phyloP scores from a whole-genome alignment of 75 land plant genomes.

The Azolla pinnata region DNA sequence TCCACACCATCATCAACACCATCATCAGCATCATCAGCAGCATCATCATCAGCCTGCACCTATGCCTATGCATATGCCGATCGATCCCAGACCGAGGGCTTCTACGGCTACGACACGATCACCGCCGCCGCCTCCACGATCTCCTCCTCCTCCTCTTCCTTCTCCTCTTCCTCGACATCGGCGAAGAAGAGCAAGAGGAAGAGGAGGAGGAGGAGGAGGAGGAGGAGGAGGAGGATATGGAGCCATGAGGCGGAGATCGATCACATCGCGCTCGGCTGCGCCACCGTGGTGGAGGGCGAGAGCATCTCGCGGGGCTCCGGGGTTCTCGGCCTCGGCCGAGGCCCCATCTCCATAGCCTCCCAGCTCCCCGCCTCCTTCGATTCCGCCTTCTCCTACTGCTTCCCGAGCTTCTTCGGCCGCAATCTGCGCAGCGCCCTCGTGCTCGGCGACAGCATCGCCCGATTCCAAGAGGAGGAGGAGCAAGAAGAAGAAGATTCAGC shows the following conservation, averaged over 20 bases:
- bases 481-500: no score
- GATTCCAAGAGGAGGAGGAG: not conserved
- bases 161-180: no score
- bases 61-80: slow-evolving; percentile 48
- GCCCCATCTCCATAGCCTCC: slow-evolving; percentile 47
- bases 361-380: slow-evolving; percentile 44
- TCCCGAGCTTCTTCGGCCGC: slow-evolving; percentile 43
- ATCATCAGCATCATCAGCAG: not conserved
- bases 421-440: slow-evolving; percentile 33
- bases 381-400: slow-evolving; percentile 60
- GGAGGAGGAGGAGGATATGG: slow-evolving; percentile 23
- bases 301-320: slow-evolving; percentile 42
- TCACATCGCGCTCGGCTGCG: slow-evolving; percentile 47
- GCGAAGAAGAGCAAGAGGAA: no score
- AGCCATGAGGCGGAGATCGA: slow-evolving; percentile 3
- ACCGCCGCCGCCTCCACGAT: no score
- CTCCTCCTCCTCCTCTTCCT: no score
- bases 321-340: slow-evolving; percentile 64
- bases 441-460: slow-evolving; percentile 32
- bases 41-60: slow-evolving; percentile 16
- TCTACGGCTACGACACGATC: slow-evolving; percentile 42
- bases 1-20: slow-evolving; percentile 13
- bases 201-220: no score
- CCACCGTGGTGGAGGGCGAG: slow-evolving; percentile 26
- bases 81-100: slow-evolving; percentile 34